These are phyloP conservation scores for Nakaseomyces kungkrabaensis DNA, from an alignment of 1,139 yeast species.

Conservation along the genomic window DNA sequence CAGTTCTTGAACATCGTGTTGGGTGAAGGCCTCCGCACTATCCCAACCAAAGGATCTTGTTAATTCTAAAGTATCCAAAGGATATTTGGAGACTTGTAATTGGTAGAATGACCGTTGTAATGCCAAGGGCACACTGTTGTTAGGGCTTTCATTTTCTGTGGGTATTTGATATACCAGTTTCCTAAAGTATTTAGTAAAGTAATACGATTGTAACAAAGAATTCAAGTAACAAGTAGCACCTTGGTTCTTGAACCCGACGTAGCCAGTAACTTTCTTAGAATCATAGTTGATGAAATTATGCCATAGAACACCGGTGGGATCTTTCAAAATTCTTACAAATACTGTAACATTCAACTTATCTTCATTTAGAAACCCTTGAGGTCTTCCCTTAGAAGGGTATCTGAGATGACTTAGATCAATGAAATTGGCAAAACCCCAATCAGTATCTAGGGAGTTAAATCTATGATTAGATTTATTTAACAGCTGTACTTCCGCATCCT, in stretches of 20 bases:
- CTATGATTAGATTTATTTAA: conserved; percentile 72
- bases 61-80: conserved; percentile 77
- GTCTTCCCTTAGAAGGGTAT: conserved; percentile 25
- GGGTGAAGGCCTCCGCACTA: conserved; percentile 88
- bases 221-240: conserved; percentile 97
- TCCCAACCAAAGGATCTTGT: conserved; percentile 98
- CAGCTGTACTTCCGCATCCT: conserved; percentile 49
- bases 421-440: conserved; percentile 92
- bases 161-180: conserved; percentile 85
- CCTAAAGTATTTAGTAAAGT: conserved; percentile 73
- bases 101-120: conserved; percentile 80
- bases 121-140: conserved; percentile 63
- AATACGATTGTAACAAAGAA: conserved; percentile 83
- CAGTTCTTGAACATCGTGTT: conserved; percentile 95
- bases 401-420: conserved; percentile 47
- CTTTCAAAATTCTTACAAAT: conserved; percentile 67
- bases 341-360: conserved; percentile 63
- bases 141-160: conserved; percentile 47
- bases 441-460: conserved; percentile 65
- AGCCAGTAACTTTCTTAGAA: conserved; percentile 80
- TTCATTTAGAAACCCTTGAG: conserved; percentile 40
- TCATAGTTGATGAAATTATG: conserved; percentile 78
- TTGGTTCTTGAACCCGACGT: conserved; percentile 86
- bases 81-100: conserved; percentile 58
- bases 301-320: conserved; percentile 91